Evolutionary conservation across 1,284 basidiomycete species (phyloP).

Genomic region (Tylopilus sp.): DNA sequence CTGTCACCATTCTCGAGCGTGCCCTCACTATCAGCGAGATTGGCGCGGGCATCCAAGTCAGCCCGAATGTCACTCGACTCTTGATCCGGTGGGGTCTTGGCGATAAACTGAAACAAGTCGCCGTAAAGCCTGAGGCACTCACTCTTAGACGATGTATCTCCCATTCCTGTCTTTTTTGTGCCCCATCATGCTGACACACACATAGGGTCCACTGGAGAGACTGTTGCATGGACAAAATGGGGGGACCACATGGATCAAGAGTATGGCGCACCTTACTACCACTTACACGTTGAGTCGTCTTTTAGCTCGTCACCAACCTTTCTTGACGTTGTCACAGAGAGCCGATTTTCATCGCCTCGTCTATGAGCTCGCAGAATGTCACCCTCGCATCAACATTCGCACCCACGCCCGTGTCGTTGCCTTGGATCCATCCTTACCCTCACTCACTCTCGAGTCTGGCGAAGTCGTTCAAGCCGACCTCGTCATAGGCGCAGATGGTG

Average conservation of each 20-base stretch:
- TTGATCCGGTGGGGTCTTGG: slow-evolving; percentile 52
- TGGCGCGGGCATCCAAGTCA: slow-evolving; percentile 48
- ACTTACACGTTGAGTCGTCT: slow-evolving; percentile 41
- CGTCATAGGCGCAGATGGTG: slow-evolving; percentile 53
- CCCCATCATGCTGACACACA: background rate
- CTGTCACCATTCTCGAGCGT: slow-evolving; percentile 44
- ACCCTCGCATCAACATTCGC: slow-evolving; percentile 42
- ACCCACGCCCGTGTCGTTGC: slow-evolving; percentile 39
- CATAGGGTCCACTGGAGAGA: slow-evolving; percentile 41
- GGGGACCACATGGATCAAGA: slow-evolving; percentile 40
- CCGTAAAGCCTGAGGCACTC: slow-evolving; percentile 43
- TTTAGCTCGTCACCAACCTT: too few relatives aligned
- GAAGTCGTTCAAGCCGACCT: slow-evolving; percentile 44
- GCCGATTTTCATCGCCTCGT: slow-evolving; percentile 50
- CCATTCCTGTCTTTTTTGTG: background rate
- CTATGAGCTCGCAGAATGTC: slow-evolving; percentile 39
- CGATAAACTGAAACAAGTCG: slow-evolving; percentile 38
- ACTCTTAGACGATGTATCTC: slow-evolving; percentile 45
- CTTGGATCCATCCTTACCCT: slow-evolving; percentile 38
- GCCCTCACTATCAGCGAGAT: slow-evolving; percentile 40
- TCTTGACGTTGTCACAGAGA: slow-evolving; percentile 33
- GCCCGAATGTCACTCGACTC: slow-evolving; percentile 47
- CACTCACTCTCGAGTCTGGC: slow-evolving; percentile 42
- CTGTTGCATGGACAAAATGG: slow-evolving; percentile 44
- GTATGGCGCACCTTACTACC: slow-evolving; percentile 51